Conservation (phyloP, 805 yeast genomes). For the Jamesozyma lodderae region DNA sequence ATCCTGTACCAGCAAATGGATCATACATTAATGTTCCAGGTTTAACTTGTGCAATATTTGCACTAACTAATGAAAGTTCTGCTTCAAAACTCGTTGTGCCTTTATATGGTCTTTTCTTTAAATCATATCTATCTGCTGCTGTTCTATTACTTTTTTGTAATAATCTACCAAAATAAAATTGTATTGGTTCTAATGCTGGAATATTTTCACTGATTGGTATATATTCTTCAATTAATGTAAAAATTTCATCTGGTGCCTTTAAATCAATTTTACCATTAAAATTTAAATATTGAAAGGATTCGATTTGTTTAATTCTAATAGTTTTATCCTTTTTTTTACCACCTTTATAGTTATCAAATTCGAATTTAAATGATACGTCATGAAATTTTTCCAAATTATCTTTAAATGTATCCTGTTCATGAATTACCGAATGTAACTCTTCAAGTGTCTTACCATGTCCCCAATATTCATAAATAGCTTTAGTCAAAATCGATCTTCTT, state of each 20-base stretch:
- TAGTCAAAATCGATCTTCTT: constrained; percentile 56
- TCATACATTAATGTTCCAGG: constrained; percentile 69
- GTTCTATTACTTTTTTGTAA: constrained; percentile 55
- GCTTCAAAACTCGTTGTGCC: constrained; percentile 98
- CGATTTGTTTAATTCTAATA: constrained; percentile 50
- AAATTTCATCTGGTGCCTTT: constrained; percentile 65
- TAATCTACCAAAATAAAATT: constrained; percentile 68
- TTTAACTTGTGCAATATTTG: constrained; percentile 73
- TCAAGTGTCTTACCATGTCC: constrained; percentile 55
- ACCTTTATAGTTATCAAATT: constrained; percentile 70
- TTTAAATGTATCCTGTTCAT: constrained; percentile 18
- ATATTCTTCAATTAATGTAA: constrained; percentile 71
- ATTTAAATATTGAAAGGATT: constrained; percentile 58
- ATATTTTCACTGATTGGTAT: constrained; percentile 36
- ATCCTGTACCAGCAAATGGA: constrained; percentile 96
- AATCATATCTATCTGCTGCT: constrained; percentile 67
- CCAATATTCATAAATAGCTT: constrained; percentile 75
- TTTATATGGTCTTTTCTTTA: constrained; percentile 73
- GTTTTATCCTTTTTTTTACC: constrained; percentile 34
- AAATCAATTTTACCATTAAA: constrained; percentile 71
- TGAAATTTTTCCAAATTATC: constrained; percentile 29
- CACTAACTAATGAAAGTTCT: constrained; percentile 76
- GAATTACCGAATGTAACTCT: constrained; percentile 44
- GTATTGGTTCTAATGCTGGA: constrained; percentile 41
- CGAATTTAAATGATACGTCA: constrained; percentile 64